These are phyloP conservation scores for Lipomyces kockii DNA, from an alignment of 805 yeast species.

Conservation along the genomic window DNA sequence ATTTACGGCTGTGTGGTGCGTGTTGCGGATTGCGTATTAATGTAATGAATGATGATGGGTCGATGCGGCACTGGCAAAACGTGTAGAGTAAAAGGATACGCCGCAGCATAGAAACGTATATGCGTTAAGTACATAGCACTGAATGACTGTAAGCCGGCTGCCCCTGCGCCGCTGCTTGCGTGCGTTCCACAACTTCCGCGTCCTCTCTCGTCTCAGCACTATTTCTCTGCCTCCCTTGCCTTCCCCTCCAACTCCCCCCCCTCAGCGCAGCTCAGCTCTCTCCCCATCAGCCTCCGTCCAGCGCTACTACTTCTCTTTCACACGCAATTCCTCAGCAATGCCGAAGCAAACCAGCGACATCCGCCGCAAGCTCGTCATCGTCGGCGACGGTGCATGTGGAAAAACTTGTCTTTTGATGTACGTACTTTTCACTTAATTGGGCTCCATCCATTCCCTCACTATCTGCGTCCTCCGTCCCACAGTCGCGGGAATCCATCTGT, in stretches of 20 bases:
- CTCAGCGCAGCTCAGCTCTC: not conserved
- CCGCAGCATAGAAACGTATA: not conserved
- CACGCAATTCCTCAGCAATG: conserved; percentile 15
- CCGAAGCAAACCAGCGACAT: conserved; percentile 36
- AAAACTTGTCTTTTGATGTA: conserved; percentile 84
- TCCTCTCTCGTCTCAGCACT: conserved; percentile 6
- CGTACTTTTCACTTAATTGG: conserved; percentile 5
- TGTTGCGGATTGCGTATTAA: too few relatives aligned
- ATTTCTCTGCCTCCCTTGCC: too few relatives aligned
- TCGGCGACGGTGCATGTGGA: conserved; percentile 98
- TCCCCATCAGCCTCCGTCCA: not conserved
- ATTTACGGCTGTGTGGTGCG: too few relatives aligned
- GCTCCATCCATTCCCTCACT: not conserved
- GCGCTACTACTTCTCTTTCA: not conserved
- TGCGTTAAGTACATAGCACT: too few relatives aligned
- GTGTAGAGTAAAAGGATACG: not conserved
- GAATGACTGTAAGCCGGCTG: not conserved
- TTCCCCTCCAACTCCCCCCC: not conserved
- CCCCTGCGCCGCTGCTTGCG: conserved; percentile 4
- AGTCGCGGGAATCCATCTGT: not conserved
- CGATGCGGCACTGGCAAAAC: not conserved
- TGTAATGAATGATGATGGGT: too few relatives aligned
- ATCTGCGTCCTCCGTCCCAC: not conserved
- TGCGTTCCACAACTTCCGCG: not conserved
- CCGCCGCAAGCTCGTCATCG: conserved; percentile 75